Conservation (phyloP, 2,329 filamentous ascomycete species). For the Aspergillus fischeri region DNA sequence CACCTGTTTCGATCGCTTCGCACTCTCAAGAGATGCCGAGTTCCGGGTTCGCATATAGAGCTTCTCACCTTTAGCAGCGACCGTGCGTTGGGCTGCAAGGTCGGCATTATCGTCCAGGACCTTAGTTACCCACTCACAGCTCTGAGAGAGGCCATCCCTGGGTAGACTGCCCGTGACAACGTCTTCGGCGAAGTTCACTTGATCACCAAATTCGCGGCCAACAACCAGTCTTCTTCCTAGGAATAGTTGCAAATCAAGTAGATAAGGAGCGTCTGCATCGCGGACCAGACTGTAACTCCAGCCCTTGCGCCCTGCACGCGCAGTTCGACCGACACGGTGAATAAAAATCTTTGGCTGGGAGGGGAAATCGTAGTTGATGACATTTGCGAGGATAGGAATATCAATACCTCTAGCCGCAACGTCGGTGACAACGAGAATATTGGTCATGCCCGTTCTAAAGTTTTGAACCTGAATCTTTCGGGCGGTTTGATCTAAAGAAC, state of each 20-base stretch:
- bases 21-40: constrained; percentile 84
- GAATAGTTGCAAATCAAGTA: constrained; percentile 92
- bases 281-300: constrained; percentile 94
- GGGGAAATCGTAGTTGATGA: constrained; percentile 98
- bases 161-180: constrained; percentile 75
- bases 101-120: constrained; percentile 72
- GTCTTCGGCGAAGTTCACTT: constrained; percentile 72
- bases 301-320: constrained; percentile 83
- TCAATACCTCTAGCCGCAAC: constrained; percentile 96
- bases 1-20: constrained; percentile 77
- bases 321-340: constrained; percentile 92
- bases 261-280: constrained; percentile 83
- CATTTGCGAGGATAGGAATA: constrained; percentile 91
- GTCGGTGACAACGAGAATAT: constrained; percentile 93
- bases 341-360: constrained; percentile 96
- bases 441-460: constrained; percentile 77
- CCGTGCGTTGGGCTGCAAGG: constrained; percentile 63
- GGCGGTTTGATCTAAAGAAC: constrained; percentile 88
- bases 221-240: constrained; percentile 77
- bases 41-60: constrained; percentile 88
- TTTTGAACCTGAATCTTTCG: constrained; percentile 88
- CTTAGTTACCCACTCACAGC: constrained; percentile 80
- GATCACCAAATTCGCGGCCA: constrained; percentile 59
- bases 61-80: constrained; percentile 84
- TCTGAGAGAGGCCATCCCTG: constrained; percentile 67